Evolutionary conservation across 2,329 filamentous ascomycete species (phyloP).

Genomic region (Ampelomyces quisqualis): DNA sequence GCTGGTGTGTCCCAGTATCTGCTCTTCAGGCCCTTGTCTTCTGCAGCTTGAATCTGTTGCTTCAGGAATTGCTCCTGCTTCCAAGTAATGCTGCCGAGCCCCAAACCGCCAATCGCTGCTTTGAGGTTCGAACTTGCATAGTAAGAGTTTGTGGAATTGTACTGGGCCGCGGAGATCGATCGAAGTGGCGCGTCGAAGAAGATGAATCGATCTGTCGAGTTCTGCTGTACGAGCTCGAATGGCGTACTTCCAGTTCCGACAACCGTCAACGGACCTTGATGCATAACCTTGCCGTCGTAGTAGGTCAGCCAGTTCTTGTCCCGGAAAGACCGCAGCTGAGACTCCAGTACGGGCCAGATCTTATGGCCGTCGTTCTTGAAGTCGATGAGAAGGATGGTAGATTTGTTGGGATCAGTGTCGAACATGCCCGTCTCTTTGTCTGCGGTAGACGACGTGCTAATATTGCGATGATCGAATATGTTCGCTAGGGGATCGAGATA

Average conservation of each 20-base stretch:
- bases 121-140: conserved; percentile 28
- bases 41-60: conserved; percentile 24
- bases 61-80: conserved; percentile 18
- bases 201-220: conserved; percentile 58
- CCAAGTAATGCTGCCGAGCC: conserved; percentile 13
- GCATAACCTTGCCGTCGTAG: conserved; percentile 53
- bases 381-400: conserved; percentile 66
- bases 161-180: conserved; percentile 26
- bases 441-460: conserved; percentile 16
- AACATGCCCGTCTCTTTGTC: conserved; percentile 53
- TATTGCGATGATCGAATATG: conserved; percentile 38
- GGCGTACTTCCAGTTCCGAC: conserved; percentile 67
- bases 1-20: conserved; percentile 27
- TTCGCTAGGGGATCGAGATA: conserved; percentile 46
- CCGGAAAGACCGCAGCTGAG: conserved; percentile 61
- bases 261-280: conserved; percentile 63
- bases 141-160: conserved; percentile 30
- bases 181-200: conserved; percentile 68
- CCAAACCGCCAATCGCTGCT: conserved; percentile 20
- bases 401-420: conserved; percentile 41
- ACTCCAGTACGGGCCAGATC: conserved; percentile 56
- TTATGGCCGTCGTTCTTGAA: conserved; percentile 61
- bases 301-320: conserved; percentile 54
- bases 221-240: conserved; percentile 57
- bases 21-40: conserved; percentile 20